Base-by-base conservation (phyloP, 2,329 filamentous ascomycete genomes). In the Ambrosiella cleistominuta region DNA sequence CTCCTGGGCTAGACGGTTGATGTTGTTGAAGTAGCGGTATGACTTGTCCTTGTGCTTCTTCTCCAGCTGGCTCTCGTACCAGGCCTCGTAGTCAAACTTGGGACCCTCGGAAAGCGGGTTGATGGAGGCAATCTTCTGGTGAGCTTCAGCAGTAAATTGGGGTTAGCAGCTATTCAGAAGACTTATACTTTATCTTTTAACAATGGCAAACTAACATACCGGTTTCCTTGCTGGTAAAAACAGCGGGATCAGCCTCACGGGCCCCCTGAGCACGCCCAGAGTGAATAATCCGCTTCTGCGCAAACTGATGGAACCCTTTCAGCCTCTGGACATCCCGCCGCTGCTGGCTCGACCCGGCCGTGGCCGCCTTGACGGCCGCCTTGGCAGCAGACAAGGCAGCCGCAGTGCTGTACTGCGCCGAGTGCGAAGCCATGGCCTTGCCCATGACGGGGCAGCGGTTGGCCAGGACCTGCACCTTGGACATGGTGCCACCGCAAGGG, bases 21-120 rank as follows among this genome's bases (percentile, higher is more conserved):
- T 98, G 76, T 98, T 98, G 79, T 98, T 98, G 77, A 98, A 98
- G 76, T 97, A 97, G 68, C 93, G 88, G 75, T 98, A 98, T 56
- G 90, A 96, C 75, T 96, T 97, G 78, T 98, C 93, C 78, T 95
- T 90, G 79, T 95, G 93, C 76, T 98, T 98, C 80, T 96, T 97
- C 66, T 96, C 88, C 64, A 98, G 73, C 70, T 98, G 91, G 62
- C 75, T 75, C 63, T 83, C 74, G 73, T 97, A 98, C 72, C 96
- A 98, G 52, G 70, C 80, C 66, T 95, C 83, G 67, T 98, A 98
- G 71, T 97, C 79, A 71, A 96, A 98, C 66, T 83, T 87, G 60
- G 76, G 75, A 47, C 66, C 37, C 15, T 54, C 55, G 17, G 64
- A 63, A 71, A 54, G 37, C 8, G 55, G 57, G 51, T 57, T 60